These are phyloP conservation scores for Monilinia fructigena DNA, from an alignment of 2,329 filamentous ascomycete genomes.

Conservation along the genomic window DNA sequence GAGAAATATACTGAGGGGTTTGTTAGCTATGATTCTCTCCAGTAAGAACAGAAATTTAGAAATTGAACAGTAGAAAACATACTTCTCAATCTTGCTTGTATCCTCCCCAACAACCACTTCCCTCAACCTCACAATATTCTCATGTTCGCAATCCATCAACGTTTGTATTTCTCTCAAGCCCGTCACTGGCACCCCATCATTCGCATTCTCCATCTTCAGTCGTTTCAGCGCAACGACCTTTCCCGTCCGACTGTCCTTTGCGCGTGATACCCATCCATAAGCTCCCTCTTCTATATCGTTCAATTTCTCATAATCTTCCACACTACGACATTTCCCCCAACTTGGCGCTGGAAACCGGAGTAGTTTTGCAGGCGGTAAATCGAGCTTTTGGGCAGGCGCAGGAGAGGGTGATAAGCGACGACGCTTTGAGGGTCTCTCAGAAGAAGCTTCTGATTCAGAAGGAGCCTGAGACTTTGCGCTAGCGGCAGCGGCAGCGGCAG, in stretches of 20 bases:
- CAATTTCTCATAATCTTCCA: constrained; percentile 85
- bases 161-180: constrained; percentile 93
- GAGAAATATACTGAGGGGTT: constrained; percentile 70
- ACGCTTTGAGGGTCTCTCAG: constrained; percentile 61
- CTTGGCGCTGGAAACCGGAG: constrained; percentile 67
- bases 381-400: constrained; percentile 34
- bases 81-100: constrained; percentile 54
- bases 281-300: constrained; percentile 98
- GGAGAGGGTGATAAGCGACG: constrained; percentile 48
- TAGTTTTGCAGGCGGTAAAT: constrained; percentile 52
- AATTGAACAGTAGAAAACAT: constrained; percentile 30
- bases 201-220: constrained; percentile 78
- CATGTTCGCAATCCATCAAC: constrained; percentile 73
- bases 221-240: constrained; percentile 89
- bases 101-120: constrained; percentile 81
- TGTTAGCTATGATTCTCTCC: constrained; percentile 25
- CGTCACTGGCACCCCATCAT: constrained; percentile 80
- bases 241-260: constrained; percentile 69
- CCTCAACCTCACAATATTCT: constrained; percentile 76
- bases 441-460: constrained; percentile 39
- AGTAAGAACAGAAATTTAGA: constrained; percentile 11
- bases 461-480: constrained; percentile 41
- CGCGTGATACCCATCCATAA: constrained; percentile 91
- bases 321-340: constrained; percentile 72
- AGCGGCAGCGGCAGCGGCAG: constrained; percentile 32